Base-by-base conservation (phyloP, 345 rosid genomes). In the Adansonia digitata region DNA sequence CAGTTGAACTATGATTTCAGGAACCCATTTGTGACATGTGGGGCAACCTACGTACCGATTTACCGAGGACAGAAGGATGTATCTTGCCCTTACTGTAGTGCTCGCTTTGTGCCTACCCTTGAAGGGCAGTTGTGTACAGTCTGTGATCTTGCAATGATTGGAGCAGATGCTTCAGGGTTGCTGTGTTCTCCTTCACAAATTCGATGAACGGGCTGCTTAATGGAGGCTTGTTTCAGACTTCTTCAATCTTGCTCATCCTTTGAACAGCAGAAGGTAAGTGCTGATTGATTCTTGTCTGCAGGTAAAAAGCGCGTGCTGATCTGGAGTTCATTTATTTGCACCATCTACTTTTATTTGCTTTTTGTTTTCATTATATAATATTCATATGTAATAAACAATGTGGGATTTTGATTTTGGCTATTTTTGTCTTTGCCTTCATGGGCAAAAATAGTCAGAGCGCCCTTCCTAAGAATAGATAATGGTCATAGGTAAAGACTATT, bases 151-250 rank as follows among this genome's bases (percentile, higher is more conserved):
- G 91, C 98, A 2, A 90, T 87, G 17, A 82, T 94, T 3, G 97
- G 98, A 7, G 92, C 95, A 72, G 97, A 94, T 80, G 97, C 98
- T 53, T 94, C 97, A 2, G 98, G 98, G 46, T 78, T 94, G 86
- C 82, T 91, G 5, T 91, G 98, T 75, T 94, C 97, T 77, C 90
- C 92, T n/a, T 81, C 98, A 55, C 98, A 89, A 81, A 81, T 87
- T 27, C 88, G 94, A 60, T 90, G 85, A 90, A 20, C 40, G 24
- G 63, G 71, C 61, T 17, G 67, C 60, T n/a, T 46, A 72, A 56
- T 74, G 31, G 51, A 37, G 64, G 17, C 52, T 51, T 3, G 69
- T 73, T 75, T 71, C 74, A 48, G 70, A 52, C 68, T n/a, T n/a
- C 46, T 40, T 73, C 78, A 72, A 24, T 75, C 51, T 73, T 68